phyloP scores from a whole-genome alignment of 345 rosid genomes.

The Gossypium stocksii region DNA sequence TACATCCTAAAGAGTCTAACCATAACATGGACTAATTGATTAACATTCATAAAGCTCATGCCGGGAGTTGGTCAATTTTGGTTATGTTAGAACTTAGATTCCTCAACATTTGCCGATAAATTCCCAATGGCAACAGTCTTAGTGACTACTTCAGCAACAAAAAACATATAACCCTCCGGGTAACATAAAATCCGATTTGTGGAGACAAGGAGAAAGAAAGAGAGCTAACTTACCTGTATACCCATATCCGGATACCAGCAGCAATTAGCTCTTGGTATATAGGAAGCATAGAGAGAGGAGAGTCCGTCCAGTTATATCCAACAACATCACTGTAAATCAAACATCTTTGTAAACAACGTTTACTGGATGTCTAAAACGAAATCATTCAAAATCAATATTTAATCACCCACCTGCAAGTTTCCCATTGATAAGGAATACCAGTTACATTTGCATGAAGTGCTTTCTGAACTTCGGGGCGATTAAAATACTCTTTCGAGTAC shows the following conservation, averaged over 20 bases:
- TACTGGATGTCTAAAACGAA: background rate
- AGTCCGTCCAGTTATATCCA: slow-evolving; percentile 67
- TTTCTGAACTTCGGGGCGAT: slow-evolving; percentile 81
- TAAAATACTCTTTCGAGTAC: slow-evolving; percentile 68
- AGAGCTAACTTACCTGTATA: slow-evolving; percentile 49
- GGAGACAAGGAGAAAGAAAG: background rate
- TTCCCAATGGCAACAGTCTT: no score
- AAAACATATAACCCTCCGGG: background rate
- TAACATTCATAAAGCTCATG: background rate
- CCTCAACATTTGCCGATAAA: no score
- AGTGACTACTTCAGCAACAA: no score
- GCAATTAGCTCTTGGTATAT: slow-evolving; percentile 81
- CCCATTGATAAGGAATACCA: slow-evolving; percentile 65
- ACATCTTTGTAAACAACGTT: background rate
- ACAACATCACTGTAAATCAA: slow-evolving; percentile 47
- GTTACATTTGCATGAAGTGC: slow-evolving; percentile 94
- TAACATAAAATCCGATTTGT: background rate
- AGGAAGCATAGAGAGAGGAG: slow-evolving; percentile 93
- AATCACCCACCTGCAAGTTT: slow-evolving; percentile 65
- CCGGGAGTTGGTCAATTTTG: background rate
- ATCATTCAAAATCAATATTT: background rate
- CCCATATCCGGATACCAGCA: slow-evolving; percentile 81
- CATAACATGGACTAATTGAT: background rate
- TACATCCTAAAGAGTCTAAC: background rate
- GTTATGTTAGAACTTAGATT: background rate